phyloP scores from a whole-genome alignment of 164 flowering plant species.

The Aristolochia fimbriata region DNA sequence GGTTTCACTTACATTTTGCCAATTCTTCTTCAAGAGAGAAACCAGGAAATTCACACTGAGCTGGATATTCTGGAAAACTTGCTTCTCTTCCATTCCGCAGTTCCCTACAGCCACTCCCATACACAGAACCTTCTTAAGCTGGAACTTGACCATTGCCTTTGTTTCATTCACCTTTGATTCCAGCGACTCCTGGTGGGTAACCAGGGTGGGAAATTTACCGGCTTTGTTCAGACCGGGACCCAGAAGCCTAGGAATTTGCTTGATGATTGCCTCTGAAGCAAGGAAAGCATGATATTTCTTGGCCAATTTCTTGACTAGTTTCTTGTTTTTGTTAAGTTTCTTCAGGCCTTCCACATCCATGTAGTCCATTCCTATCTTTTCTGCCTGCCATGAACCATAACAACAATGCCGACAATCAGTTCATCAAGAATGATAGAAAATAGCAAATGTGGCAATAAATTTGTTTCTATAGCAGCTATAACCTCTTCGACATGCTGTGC shows the following conservation, averaged over 20 bases:
- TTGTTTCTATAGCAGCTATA: neutral
- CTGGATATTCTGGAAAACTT: conserved; percentile 68
- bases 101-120: conserved; percentile 87
- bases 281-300: conserved; percentile 53
- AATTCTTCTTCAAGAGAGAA: conserved; percentile 63
- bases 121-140: conserved; percentile 70
- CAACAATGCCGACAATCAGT: neutral
- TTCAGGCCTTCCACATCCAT: conserved; percentile 56
- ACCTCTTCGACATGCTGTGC: conserved; percentile 72
- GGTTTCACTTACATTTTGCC: conserved; percentile 64
- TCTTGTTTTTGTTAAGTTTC: conserved; percentile 57
- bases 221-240: conserved; percentile 70
- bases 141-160: conserved; percentile 68
- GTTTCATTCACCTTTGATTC: conserved; percentile 66
- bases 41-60: conserved; percentile 67
- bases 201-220: conserved; percentile 64
- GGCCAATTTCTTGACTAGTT: conserved; percentile 50
- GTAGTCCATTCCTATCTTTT: conserved; percentile 42
- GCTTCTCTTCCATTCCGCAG: conserved; percentile 67
- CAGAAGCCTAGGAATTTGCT: conserved; percentile 55
- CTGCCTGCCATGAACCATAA: conserved; percentile 27
- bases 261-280: conserved; percentile 55
- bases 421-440: neutral
- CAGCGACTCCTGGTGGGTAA: conserved; percentile 61
- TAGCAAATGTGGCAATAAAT: neutral